Evolutionary conservation across 2,329 filamentous ascomycete species (phyloP).

Genomic region (Verruconis gallopava): DNA sequence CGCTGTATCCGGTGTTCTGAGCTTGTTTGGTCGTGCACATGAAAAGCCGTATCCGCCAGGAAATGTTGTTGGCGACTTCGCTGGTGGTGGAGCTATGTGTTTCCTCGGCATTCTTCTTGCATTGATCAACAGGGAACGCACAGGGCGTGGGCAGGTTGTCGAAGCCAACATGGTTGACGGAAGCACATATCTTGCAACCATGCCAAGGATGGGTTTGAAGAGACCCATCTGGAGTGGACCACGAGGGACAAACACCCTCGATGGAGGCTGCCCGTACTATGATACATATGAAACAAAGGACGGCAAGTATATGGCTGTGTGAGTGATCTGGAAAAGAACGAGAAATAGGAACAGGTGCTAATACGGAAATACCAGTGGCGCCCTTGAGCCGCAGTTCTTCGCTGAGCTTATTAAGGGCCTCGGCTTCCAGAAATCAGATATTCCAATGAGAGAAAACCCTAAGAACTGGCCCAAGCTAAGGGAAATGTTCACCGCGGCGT

Average conservation of each 20-base stretch:
- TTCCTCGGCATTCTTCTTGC: conserved; percentile 76
- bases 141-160: conserved; percentile 70
- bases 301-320: conserved; percentile 64
- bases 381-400: conserved; percentile 82
- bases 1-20: conserved; percentile 68
- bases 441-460: conserved; percentile 43
- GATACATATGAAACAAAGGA: conserved; percentile 79
- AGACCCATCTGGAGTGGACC: conserved; percentile 48
- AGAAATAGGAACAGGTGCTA: not conserved
- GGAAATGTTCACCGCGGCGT: conserved; percentile 46
- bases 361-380: conserved; percentile 42
- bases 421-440: conserved; percentile 37
- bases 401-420: conserved; percentile 53
- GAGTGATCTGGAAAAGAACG: conserved; percentile 12
- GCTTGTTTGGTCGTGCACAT: conserved; percentile 56
- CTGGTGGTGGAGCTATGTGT: conserved; percentile 70
- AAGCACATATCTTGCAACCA: conserved; percentile 61
- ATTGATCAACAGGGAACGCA: conserved; percentile 49
- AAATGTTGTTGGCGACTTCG: conserved; percentile 85
- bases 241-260: conserved; percentile 65
- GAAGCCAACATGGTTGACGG: conserved; percentile 98
- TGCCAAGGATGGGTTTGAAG: conserved; percentile 56
- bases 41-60: conserved; percentile 64
- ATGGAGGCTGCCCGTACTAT: conserved; percentile 80
- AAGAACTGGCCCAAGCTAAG: conserved; percentile 56